phyloP scores from a whole-genome alignment of 2,329 filamentous ascomycete species.

The Arthrobotrys iridis region DNA sequence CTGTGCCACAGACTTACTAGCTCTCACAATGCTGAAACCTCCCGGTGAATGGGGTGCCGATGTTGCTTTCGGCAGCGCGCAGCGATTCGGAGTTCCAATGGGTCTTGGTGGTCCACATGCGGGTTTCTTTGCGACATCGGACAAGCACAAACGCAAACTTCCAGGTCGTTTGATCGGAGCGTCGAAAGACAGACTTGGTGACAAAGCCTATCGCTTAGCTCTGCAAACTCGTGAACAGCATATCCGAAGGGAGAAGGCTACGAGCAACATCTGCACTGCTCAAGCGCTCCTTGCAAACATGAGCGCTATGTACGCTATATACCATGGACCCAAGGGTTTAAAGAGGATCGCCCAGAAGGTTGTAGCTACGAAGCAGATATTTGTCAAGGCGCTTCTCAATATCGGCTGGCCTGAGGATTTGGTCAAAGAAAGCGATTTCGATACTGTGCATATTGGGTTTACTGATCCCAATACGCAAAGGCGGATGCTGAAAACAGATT shows the following conservation, averaged over 20 bases:
- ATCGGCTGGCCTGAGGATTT: conserved; percentile 29
- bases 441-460: conserved; percentile 37
- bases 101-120: conserved; percentile 95
- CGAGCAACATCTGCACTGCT: conserved; percentile 96
- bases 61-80: conserved; percentile 91
- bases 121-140: conserved; percentile 91
- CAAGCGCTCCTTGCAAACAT: conserved; percentile 95
- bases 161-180: conserved; percentile 89
- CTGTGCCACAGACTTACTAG: conserved; percentile 82
- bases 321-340: conserved; percentile 86
- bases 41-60: conserved; percentile 95
- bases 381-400: conserved; percentile 58
- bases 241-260: conserved; percentile 94
- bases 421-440: conserved; percentile 42
- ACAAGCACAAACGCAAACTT: conserved; percentile 93
- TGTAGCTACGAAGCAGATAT: conserved; percentile 67
- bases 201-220: conserved; percentile 81
- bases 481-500: background rate
- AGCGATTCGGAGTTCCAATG: conserved; percentile 89
- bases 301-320: conserved; percentile 92
- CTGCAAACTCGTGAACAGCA: conserved; percentile 95
- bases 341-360: conserved; percentile 83
- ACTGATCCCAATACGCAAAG: background rate
- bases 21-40: conserved; percentile 84
- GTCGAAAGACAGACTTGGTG: conserved; percentile 87